Conservation (phyloP, 1,139 yeast genomes). For the Nakaseomyces sp. region DNA sequence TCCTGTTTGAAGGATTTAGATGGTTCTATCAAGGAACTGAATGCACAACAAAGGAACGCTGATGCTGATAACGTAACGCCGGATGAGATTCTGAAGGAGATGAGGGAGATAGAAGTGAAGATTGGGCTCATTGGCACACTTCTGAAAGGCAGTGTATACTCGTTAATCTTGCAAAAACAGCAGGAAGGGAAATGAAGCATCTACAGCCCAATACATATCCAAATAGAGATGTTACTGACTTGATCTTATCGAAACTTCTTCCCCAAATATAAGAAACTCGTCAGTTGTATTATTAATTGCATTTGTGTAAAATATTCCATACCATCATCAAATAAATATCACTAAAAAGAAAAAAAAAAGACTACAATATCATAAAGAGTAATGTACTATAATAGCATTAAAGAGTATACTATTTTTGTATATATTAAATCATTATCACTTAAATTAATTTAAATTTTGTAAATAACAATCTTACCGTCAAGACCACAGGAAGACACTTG, state of each 20-base stretch:
- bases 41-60: conserved; percentile 9
- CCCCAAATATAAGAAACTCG: no score
- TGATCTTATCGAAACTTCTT: no score
- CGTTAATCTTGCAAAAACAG: conserved; percentile 39
- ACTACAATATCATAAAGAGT: no score
- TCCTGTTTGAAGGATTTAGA: conserved; percentile 24
- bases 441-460: no score
- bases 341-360: neutral
- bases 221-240: no score
- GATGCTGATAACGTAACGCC: conserved; percentile 17
- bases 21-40: conserved; percentile 22
- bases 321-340: neutral
- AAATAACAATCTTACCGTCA: conserved; percentile 86
- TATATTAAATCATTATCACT: conserved; percentile 9
- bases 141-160: conserved; percentile 62
- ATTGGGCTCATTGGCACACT: conserved; percentile 57
- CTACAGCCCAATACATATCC: no score
- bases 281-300: neutral
- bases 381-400: no score
- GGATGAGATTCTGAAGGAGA: conserved; percentile 25
- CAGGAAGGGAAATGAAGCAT: conserved; percentile 12
- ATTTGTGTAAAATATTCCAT: neutral
- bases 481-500: conserved; percentile 68
- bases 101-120: conserved; percentile 53
- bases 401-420: no score